Conservation (phyloP, 1,139 yeast species). For the Yamadazyma aaseri region DNA sequence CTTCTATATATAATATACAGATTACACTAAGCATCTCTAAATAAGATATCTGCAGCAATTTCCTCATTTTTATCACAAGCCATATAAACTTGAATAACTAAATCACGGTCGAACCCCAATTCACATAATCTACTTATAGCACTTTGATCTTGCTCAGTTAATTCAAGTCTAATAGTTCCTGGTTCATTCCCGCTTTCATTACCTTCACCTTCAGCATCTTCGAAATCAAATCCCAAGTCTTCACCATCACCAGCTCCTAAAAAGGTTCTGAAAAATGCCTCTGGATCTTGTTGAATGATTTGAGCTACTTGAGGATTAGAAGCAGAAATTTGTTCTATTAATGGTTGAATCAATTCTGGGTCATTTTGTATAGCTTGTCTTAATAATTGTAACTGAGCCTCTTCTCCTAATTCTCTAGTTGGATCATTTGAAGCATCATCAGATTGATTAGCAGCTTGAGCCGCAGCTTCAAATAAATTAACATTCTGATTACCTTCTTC, state of each 20-base stretch:
- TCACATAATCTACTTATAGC: constrained; percentile 88
- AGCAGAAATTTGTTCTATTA: constrained; percentile 80
- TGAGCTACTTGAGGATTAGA: constrained; percentile 86
- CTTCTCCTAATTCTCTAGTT: constrained; percentile 33
- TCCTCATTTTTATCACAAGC: constrained; percentile 99
- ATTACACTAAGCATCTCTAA: constrained; percentile 41
- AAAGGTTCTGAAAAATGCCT: constrained; percentile 73
- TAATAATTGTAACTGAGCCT: constrained; percentile 60
- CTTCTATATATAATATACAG: too few relatives aligned
- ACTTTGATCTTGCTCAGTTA: constrained; percentile 81
- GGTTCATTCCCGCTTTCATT: constrained; percentile 32
- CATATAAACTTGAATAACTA: constrained; percentile 91
- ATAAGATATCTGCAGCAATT: constrained; percentile 88
- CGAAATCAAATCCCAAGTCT: constrained; percentile 42
- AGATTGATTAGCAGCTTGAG: constrained; percentile 32
- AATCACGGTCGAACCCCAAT: constrained; percentile 84
- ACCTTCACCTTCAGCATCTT: constrained; percentile 25
- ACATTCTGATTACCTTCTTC: constrained; percentile 37
- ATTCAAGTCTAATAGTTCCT: constrained; percentile 53
- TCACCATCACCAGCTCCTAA: constrained; percentile 56
- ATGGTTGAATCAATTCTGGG: constrained; percentile 86
- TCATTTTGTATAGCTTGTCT: constrained; percentile 79
- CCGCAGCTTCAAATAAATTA: constrained; percentile 65
- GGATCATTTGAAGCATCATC: constrained; percentile 21
- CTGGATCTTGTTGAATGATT: constrained; percentile 80